Evolutionary conservation across 352 stramenopile genomes (phyloP), one percentile per base, ranked within the genome.

Genomic region (Phytophthora crassamura): DNA sequence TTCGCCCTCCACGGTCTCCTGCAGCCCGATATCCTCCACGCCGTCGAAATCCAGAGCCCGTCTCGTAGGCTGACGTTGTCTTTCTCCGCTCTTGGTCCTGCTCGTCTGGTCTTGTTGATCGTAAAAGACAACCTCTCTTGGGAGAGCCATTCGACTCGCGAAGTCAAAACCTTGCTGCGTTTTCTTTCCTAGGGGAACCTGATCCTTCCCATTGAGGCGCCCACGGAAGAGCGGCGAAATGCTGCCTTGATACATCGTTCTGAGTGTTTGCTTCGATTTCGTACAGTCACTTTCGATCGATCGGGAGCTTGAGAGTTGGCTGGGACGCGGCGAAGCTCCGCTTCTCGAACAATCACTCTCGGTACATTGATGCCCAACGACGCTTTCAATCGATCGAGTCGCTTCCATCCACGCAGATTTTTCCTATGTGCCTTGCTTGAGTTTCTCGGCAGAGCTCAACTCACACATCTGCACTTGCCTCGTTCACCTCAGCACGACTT

Each of bases 391-490:
- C 63, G 22, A 69, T 35, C 22, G n/a, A 52, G 45, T 55, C 48
- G 32, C 25, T 51, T 47, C 48, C 22, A 25, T 25, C 22, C 2
- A 25, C 3, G 22, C 22, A 25, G 3, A 1, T 25, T 43, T 41
- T 14, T 18, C 34, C 20, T 15, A 9, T 16, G 41, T 10, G 33
- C 38, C 36, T 38, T n/a, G 22, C n/a, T 11, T 34, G 8, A n/a
- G 18, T 50, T 45, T 59, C 57, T 41, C n/a, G 11, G 39, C 49
- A 35, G 46, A 15, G 20, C 11, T 28, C 14, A 5, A 3, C 4
- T 16, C 38, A 39, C 60, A 74, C 38, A 70, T 70, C 48, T 65
- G 53, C 54, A 70, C 55, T 70, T 59, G 28, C 53, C 8, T 53
- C 6, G 33, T 15, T 40, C 39, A 30, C 39, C 49, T 67, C 36